Percentiles rank a stretch among this genome's conserved stretches.
Conservation (phyloP, 23 red algal genomes). For the Cyanidium caldarium region DNA sequence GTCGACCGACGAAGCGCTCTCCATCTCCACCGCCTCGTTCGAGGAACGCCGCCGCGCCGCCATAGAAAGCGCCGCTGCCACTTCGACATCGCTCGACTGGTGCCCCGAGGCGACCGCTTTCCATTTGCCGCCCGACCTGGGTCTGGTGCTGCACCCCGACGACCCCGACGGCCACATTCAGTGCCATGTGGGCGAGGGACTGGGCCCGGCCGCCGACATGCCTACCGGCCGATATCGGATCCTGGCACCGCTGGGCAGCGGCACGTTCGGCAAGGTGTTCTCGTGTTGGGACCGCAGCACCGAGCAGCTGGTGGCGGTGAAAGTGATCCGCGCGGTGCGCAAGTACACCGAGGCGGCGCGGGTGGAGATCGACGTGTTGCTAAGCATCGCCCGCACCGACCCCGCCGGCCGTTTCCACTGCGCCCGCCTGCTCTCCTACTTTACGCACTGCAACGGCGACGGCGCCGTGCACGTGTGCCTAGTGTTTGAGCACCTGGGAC, state of each 20-base stretch:
- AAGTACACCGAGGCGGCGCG: conserved; percentile 66
- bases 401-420: conserved; percentile 30
- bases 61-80: too few species aligned
- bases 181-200: conserved; percentile 50
- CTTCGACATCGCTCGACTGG: too few species aligned
- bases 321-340: conserved; percentile 41
- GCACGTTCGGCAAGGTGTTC: conserved; percentile 86
- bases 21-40: too few species aligned
- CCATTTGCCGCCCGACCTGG: conserved; percentile 1
- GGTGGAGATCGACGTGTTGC: conserved; percentile 57
- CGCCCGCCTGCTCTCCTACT: conserved; percentile 49
- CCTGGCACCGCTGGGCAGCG: conserved; percentile 46
- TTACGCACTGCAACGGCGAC: conserved; percentile 2
- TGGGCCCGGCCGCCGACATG: conserved; percentile 26
- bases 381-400: conserved; percentile 25
- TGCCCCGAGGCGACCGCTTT: too few species aligned
- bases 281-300: conserved; percentile 47
- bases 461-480: conserved; percentile 42
- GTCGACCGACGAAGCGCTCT: too few species aligned
- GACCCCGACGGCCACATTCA: conserved; percentile 57
- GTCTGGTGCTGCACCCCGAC: conserved; percentile 12
- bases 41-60: too few species aligned
- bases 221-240: conserved; percentile 72
- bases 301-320: conserved; percentile 45
- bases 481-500: conserved; percentile 63